Percentiles rank a stretch among this genome's conserved stretches.
phyloP scores from a whole-genome alignment of 306 rosid species.

The Ceratonia siliqua region DNA sequence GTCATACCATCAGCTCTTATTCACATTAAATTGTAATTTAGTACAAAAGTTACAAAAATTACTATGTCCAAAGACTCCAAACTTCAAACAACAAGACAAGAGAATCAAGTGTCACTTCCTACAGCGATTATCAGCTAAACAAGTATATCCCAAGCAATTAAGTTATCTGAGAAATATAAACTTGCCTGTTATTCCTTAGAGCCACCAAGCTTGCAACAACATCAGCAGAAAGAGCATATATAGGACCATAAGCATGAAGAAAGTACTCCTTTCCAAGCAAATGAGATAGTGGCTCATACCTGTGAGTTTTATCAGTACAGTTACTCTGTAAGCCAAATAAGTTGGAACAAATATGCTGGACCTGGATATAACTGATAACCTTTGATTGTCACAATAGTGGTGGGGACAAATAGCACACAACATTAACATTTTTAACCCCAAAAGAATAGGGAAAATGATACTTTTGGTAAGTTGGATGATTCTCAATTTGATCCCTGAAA shows the following conservation, averaged over 20 bases:
- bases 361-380: not conserved
- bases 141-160: conserved; percentile 16
- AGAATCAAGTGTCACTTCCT: conserved; percentile 16
- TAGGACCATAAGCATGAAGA: conserved; percentile 97
- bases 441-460: conserved; percentile 6
- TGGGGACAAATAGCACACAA: not conserved
- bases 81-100: not conserved
- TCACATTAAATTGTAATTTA: not conserved
- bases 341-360: not conserved
- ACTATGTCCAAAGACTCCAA: not conserved
- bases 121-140: conserved; percentile 4
- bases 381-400: not conserved
- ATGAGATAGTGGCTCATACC: conserved; percentile 81
- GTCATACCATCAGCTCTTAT: not conserved
- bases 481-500: conserved; percentile 8
- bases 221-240: conserved; percentile 90
- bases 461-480: not conserved
- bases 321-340: conserved; percentile 16
- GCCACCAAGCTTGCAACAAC: conserved; percentile 94
- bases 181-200: conserved; percentile 83
- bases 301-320: conserved; percentile 37
- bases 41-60: not conserved
- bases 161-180: conserved; percentile 17
- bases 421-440: not conserved
- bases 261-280: conserved; percentile 96